A percentile compares a stretch with the other conserved stretches of the same genome.
These are phyloP conservation scores for Fraxinus quadrangulata DNA, from an alignment of 257 asterid species.

Conservation along the genomic window DNA sequence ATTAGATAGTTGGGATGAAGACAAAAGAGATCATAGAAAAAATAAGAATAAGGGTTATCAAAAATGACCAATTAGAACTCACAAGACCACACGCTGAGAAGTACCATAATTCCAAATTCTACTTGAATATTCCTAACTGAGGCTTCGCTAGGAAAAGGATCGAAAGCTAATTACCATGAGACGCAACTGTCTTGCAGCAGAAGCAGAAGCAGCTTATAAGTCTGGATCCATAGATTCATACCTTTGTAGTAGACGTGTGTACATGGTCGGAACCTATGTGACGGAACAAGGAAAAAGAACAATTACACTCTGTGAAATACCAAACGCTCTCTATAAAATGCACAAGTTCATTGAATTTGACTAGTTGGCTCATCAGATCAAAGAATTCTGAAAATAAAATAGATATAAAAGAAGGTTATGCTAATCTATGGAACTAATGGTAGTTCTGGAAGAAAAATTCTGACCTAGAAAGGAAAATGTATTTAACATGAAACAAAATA, in stretches of 20 bases:
- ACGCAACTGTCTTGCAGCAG: slow-evolving; percentile 78
- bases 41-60: background rate
- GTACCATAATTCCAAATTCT: background rate
- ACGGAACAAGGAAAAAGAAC: slow-evolving; percentile 2
- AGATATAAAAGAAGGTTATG: background rate
- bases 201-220: slow-evolving; percentile 63
- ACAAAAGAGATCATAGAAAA: background rate
- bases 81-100: background rate
- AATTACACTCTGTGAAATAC: background rate
- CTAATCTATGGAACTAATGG: background rate
- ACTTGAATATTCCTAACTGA: background rate
- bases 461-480: background rate
- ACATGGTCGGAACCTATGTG: slow-evolving; percentile 87
- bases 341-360: slow-evolving; percentile 1
- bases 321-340: slow-evolving; percentile 2
- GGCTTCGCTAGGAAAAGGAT: slow-evolving; percentile 12
- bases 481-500: background rate
- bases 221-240: slow-evolving; percentile 83
- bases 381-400: background rate
- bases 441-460: background rate
- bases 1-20: background rate
- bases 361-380: background rate
- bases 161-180: slow-evolving; percentile 68
- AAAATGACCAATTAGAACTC: slow-evolving; percentile 2
- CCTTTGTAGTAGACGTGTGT: slow-evolving; percentile 94